A percentile compares a stretch with the other conserved stretches of the same genome.
Evolutionary conservation across 768 basidiomycete genomes (phyloP).

Genomic region (Suillus occidentalis): DNA sequence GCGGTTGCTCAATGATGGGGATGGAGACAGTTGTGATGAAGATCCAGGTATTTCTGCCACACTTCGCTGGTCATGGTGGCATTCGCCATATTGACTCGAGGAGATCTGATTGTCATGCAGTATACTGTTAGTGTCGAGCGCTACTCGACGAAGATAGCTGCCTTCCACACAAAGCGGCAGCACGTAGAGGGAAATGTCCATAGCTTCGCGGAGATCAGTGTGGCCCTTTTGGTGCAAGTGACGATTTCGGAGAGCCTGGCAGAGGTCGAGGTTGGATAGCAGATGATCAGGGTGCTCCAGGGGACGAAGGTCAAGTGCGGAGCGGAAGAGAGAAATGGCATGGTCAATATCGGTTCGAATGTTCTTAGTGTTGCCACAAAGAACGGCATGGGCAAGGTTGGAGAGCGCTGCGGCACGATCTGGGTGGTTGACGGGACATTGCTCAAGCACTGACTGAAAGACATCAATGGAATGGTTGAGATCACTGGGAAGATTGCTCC

Average conservation of each 20-base stretch:
- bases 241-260: neutral
- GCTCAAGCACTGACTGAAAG: constrained; percentile 13
- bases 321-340: neutral
- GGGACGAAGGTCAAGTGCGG: neutral
- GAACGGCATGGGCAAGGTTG: constrained; percentile 9
- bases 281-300: neutral
- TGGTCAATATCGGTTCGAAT: neutral
- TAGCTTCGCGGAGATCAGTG: neutral
- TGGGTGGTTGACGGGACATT: constrained; percentile 16
- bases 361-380: neutral
- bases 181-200: neutral
- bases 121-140: neutral
- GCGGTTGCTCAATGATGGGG: neutral
- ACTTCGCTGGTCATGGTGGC: neutral
- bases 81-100: neutral
- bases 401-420: constrained; percentile 11
- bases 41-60: neutral
- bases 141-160: neutral
- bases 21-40: neutral
- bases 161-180: neutral
- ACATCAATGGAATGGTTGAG: constrained; percentile 22
- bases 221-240: neutral
- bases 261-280: neutral
- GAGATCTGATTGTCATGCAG: neutral
- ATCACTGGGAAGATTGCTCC: neutral